Percentiles rank a stretch among this genome's conserved stretches.
phyloP scores from a whole-genome alignment of 805 yeast genomes.

The Kregervanrija pseudodelftensis region DNA sequence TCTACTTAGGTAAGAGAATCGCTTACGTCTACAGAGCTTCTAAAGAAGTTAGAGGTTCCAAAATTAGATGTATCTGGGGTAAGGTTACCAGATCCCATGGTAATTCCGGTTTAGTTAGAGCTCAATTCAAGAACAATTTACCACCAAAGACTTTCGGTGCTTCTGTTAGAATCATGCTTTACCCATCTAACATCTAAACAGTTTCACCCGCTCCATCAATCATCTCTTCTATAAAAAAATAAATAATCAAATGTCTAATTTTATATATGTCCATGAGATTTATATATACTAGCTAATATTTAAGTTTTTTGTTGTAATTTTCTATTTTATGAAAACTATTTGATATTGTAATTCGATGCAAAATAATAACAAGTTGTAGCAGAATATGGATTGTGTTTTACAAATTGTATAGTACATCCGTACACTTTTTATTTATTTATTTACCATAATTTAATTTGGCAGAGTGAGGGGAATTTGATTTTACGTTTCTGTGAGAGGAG shows the following conservation, averaged over 20 bases:
- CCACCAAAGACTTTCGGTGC: slow-evolving; percentile 99
- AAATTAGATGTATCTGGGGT: slow-evolving; percentile 99
- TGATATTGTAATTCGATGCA: no score
- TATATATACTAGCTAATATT: no score
- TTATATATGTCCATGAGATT: background rate
- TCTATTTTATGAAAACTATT: no score
- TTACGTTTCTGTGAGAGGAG: no score
- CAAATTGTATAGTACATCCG: no score
- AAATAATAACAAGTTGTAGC: no score
- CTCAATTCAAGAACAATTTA: slow-evolving; percentile 97
- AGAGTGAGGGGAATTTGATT: no score
- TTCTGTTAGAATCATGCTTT: slow-evolving; percentile 98
- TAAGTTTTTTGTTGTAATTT: no score
- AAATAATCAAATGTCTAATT: slow-evolving; percentile 1
- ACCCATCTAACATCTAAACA: slow-evolving; percentile 97
- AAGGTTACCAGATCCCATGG: slow-evolving; percentile 99
- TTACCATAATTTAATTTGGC: no score
- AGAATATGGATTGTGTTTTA: no score
- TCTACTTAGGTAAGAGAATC: slow-evolving; percentile 98
- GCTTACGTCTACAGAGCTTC: slow-evolving; percentile 99
- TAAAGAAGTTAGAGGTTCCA: slow-evolving; percentile 97
- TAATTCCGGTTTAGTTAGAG: slow-evolving; percentile 96
- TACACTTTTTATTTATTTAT: no score
- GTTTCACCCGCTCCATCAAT: background rate
- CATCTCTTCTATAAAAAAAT: slow-evolving; percentile 14